Percentiles rank a stretch among this genome's conserved stretches.
These are phyloP conservation scores for Suillus brevipes DNA, from an alignment of 768 basidiomycete species.

Conservation along the genomic window DNA sequence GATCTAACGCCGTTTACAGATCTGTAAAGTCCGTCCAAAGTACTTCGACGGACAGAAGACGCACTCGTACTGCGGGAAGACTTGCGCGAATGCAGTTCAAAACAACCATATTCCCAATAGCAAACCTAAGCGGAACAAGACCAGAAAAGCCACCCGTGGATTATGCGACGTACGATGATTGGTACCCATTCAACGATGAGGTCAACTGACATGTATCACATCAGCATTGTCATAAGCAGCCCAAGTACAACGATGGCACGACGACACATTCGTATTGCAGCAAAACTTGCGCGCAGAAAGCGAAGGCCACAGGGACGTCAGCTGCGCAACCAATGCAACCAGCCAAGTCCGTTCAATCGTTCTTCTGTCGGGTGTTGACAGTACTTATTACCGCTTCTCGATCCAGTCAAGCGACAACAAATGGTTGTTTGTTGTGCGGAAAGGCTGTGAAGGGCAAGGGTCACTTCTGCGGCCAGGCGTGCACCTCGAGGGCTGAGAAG, in stretches of 20 bases:
- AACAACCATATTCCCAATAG: slow-evolving; percentile 16
- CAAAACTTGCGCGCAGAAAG: slow-evolving; percentile 59
- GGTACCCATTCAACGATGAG: slow-evolving; percentile 4
- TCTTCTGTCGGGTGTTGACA: slow-evolving; percentile 25
- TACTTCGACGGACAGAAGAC: slow-evolving; percentile 55
- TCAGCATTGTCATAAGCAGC: slow-evolving; percentile 60
- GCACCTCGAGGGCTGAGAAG: slow-evolving; percentile 53
- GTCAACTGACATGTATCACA: slow-evolving; percentile 11
- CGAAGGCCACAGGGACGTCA: slow-evolving; percentile 28
- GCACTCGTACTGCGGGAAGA: slow-evolving; percentile 60
- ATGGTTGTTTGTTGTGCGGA: slow-evolving; percentile 62
- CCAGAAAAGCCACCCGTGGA: slow-evolving; percentile 29
- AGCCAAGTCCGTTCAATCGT: slow-evolving; percentile 33
- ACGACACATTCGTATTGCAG: slow-evolving; percentile 63
- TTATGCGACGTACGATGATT: slow-evolving; percentile 50
- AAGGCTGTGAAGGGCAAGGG: slow-evolving; percentile 55
- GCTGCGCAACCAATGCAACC: slow-evolving; percentile 17
- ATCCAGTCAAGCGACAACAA: slow-evolving; percentile 34
- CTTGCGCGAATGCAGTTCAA: slow-evolving; percentile 44
- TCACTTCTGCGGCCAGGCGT: slow-evolving; percentile 61
- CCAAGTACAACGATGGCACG: slow-evolving; percentile 59
- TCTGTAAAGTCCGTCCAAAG: slow-evolving; percentile 57
- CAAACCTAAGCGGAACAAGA: slow-evolving; percentile 29
- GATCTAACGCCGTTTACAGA: slow-evolving; percentile 33
- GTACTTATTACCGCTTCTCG: slow-evolving; percentile 33